Percentiles rank a stretch among this genome's conserved stretches.
phyloP scores from a whole-genome alignment of 257 asterid genomes.

The Solanum verrucosum region DNA sequence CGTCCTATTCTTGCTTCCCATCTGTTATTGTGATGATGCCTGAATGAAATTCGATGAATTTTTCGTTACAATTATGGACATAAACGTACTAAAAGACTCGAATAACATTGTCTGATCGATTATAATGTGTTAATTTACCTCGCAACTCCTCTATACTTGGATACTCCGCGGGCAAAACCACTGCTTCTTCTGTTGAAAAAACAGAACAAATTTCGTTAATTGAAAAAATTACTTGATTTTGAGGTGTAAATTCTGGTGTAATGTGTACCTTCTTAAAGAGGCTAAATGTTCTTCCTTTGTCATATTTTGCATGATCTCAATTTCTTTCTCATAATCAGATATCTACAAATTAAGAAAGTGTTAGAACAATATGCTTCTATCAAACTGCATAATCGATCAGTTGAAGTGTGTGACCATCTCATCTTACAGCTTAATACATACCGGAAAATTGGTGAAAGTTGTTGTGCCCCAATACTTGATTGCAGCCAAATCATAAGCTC shows the following conservation, averaged over 20 bases:
- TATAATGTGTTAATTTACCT: conserved; percentile 16
- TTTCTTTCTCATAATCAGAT: conserved; percentile 27
- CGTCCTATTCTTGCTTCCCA: conserved; percentile 97
- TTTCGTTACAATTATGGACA: no score
- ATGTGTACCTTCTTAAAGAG: conserved; percentile 41
- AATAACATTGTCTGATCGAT: neutral
- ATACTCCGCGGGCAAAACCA: conserved; percentile 64
- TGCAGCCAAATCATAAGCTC: conserved; percentile 51
- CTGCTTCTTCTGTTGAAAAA: conserved; percentile 48
- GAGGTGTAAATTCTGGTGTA: neutral
- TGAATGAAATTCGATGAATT: neutral
- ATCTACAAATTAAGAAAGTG: conserved; percentile 13
- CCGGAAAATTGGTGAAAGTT: conserved; percentile 42
- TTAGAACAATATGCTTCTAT: neutral
- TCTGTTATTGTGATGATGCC: conserved; percentile 90
- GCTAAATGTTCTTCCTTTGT: conserved; percentile 53
- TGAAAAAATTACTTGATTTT: neutral
- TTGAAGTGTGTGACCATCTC: neutral
- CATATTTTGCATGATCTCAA: conserved; percentile 35
- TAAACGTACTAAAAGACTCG: neutral
- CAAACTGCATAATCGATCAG: neutral
- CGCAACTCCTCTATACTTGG: conserved; percentile 72
- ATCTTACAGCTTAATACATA: neutral
- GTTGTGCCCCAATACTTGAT: conserved; percentile 43
- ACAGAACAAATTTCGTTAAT: neutral